Base-by-base conservation (phyloP, 1,139 yeast species). In the Tardiomyces depauwii region DNA sequence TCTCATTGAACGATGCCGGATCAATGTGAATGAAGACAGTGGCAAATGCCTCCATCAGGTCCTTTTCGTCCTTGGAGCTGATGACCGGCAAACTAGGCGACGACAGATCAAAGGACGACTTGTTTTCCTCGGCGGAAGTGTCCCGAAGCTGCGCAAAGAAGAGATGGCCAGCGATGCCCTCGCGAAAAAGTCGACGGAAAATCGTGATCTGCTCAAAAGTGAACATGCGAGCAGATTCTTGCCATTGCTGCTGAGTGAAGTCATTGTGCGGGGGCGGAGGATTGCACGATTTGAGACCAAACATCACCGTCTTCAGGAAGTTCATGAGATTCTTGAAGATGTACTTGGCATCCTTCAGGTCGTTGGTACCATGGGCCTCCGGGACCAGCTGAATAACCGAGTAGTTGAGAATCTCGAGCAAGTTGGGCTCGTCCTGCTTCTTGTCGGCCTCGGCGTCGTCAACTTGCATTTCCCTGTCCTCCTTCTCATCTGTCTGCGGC, bases 1-100 rank as follows among this genome's bases (percentile, higher is more conserved):
- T 82, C 64, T 93, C 99, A 61, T 87, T 89, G 63, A 93, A 93
- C 1, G 96, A 85, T 1, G 97, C 91, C 18, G 96, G 93, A 58
- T 93, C 99, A 47, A 93, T 76, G 61, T 88, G 95, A 56, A 88
- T 86, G 63, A 87, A 93, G 55, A 91, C 86, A 1, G 95, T 84
- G 0, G 96, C 96, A 61, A 93, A 80, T 1, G 89, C 83, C 61
- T 93, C 98, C 95, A 91, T 88, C 50, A 89, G 71, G 55, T 93
- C 98, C 56, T 91, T 88, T 52, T 89, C 96, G 59, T 89, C 97
- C 55, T 87, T 88, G 0, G 95, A 81, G 1, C 94, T 84, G 2
- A 89, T 80, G 5, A 85, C 83, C 4, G 95, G 94, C 43, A 85
- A 66, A 64, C 25, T 61, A 55, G 25, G 63, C 48, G 33, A 45